These are phyloP conservation scores for Hermanozyma aechmeae DNA, from an alignment of 805 yeast genomes.

Conservation along the genomic window DNA sequence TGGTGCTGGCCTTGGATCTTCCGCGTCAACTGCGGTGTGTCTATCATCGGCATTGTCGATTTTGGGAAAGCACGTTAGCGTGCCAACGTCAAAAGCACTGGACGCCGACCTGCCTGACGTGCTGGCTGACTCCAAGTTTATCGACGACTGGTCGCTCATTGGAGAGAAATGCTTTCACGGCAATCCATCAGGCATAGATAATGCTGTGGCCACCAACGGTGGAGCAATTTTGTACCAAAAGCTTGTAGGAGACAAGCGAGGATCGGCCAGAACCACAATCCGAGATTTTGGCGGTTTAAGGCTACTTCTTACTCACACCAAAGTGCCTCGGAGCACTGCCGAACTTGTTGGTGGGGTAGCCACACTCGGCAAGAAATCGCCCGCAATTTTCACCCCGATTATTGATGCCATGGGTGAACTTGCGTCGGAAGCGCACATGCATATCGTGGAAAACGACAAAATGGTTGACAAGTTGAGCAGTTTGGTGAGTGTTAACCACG, in stretches of 20 bases:
- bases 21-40: slow-evolving; percentile 85
- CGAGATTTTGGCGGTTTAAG: slow-evolving; percentile 66
- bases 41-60: slow-evolving; percentile 64
- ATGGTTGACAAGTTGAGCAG: slow-evolving; percentile 47
- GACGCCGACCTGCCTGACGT: slow-evolving; percentile 24
- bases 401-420: slow-evolving; percentile 70
- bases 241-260: slow-evolving; percentile 37
- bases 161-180: slow-evolving; percentile 97
- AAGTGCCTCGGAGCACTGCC: slow-evolving; percentile 82
- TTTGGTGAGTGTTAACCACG: slow-evolving; percentile 77
- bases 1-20: slow-evolving; percentile 95
- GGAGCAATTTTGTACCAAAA: slow-evolving; percentile 91
- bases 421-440: slow-evolving; percentile 62
- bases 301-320: slow-evolving; percentile 74
- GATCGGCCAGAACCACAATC: slow-evolving; percentile 59
- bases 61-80: slow-evolving; percentile 44
- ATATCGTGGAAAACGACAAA: too few species aligned
- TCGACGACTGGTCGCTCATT: slow-evolving; percentile 81
- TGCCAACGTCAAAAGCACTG: slow-evolving; percentile 23
- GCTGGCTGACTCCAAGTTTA: slow-evolving; percentile 41
- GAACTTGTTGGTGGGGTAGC: slow-evolving; percentile 73
- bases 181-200: slow-evolving; percentile 93
- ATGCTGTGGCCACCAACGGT: slow-evolving; percentile 91
- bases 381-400: slow-evolving; percentile 47
- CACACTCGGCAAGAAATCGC: slow-evolving; percentile 39